Evolutionary conservation across 805 yeast species (phyloP).

Genomic region (Nakazawaea pomicola): DNA sequence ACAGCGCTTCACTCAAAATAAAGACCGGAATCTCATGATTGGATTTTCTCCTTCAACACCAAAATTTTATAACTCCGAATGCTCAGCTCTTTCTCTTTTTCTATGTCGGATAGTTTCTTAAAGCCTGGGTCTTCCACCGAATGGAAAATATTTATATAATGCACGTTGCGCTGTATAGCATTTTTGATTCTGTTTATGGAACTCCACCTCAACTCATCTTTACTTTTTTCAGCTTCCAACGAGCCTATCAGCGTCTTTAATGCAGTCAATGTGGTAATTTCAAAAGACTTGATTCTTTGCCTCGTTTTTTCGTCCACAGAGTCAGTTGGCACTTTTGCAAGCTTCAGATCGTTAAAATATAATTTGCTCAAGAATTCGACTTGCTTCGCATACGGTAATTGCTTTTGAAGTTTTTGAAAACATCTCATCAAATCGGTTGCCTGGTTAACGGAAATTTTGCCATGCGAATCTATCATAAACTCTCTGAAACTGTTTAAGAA

Average conservation of each 20-base stretch:
- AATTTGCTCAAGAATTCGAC: background rate
- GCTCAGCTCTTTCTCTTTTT: constrained; percentile 4
- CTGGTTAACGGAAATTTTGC: background rate
- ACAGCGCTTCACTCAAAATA: no score
- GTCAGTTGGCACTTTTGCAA: background rate
- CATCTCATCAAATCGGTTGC: background rate
- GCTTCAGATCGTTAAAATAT: background rate
- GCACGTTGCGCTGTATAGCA: constrained; percentile 3
- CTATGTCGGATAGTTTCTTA: constrained; percentile 2
- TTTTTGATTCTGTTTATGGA: constrained; percentile 6
- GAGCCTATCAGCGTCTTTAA: background rate
- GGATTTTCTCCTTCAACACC: background rate
- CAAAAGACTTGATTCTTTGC: constrained; percentile 4
- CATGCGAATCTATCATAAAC: background rate
- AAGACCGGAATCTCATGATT: background rate
- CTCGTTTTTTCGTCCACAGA: background rate
- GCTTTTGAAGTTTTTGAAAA: background rate
- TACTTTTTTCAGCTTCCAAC: background rate
- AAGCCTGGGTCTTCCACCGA: constrained; percentile 7
- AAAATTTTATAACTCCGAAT: constrained; percentile 1
- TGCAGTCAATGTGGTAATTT: background rate
- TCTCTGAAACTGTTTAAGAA: background rate
- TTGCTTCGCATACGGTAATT: background rate
- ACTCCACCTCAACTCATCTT: constrained; percentile 2
- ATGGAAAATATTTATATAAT: constrained; percentile 2